Evolutionary conservation across 306 rosid species (phyloP), one percentile per base, ranked within the genome.

Genomic region (Bauhinia variegata): DNA sequence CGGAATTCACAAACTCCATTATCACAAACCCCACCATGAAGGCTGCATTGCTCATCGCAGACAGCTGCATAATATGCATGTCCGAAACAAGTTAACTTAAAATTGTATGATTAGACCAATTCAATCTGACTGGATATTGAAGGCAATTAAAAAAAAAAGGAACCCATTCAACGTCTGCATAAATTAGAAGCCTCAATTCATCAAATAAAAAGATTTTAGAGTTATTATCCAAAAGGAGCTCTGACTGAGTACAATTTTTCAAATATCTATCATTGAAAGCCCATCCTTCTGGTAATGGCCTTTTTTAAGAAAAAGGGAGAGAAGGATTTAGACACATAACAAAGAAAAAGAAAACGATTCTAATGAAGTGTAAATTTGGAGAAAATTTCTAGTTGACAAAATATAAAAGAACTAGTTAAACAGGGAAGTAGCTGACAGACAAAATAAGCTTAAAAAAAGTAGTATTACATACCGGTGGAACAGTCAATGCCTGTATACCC

Each of bases 1-100:
- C 98, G 96, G 82, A 92, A 92, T 76, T 92, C 98, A 51, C 98
- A 92, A 63, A 89, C 83, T 50, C 98, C 98, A 75, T 92, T 84
- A 77, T 92, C 98, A 79, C 96, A 92, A 63, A 92, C 98, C 67
- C 98, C 98, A 3, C 98, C 98, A 66, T 92, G 96, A 59, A 92
- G 96, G 77, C 98, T 92, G 82, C 98, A 92, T 79, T 92, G 98
- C 75, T 89, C 96, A 57, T 92, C 98, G 64, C 98, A 92, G 57
- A 89, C 85, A 65, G 93, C 98, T 92, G 96, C 81, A 75, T 42
- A 58, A 54, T 70, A 76, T 69, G 68, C 10, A 60, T 65, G 39
- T 52, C 38, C 41, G 50, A 5, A n/a, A 32, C 31, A 23, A n/a
- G 57, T 39, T 37, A 50, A 60, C 49, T 5, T 7, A 65, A 17